A percentile compares a stretch with the other conserved stretches of the same genome.
These are phyloP conservation scores for Acmispon strigosus DNA, from an alignment of 306 rosid genomes.

Conservation along the genomic window DNA sequence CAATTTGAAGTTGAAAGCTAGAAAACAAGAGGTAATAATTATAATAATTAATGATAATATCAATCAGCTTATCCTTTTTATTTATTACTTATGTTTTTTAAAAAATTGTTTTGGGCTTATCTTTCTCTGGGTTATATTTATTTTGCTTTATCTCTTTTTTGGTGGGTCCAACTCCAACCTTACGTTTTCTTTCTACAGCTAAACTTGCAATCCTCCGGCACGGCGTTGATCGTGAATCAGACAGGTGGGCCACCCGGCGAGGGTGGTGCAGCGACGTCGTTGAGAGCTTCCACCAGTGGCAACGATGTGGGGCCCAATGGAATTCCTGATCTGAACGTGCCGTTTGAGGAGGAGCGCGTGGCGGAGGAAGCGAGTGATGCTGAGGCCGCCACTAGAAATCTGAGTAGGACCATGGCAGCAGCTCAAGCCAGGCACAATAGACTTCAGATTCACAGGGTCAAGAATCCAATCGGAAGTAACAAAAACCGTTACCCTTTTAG, in stretches of 20 bases:
- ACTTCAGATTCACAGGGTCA: constrained; percentile 37
- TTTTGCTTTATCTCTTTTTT: not conserved
- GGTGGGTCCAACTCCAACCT: not conserved
- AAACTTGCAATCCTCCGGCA: not conserved
- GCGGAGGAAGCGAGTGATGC: too few species aligned
- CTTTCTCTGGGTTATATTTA: not conserved
- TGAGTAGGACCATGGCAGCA: constrained; percentile 26
- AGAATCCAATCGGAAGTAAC: constrained; percentile 21
- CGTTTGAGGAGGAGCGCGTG: constrained; percentile 2
- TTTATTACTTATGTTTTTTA: not conserved
- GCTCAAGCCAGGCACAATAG: constrained; percentile 48
- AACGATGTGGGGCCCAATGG: constrained; percentile 2
- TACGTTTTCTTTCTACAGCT: constrained; percentile 24
- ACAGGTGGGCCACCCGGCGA: not conserved
- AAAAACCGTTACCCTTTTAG: constrained; percentile 15
- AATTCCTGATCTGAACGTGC: constrained; percentile 48
- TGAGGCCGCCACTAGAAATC: not conserved
- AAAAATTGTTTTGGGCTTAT: not conserved
- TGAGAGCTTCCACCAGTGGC: not conserved
- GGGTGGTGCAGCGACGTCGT: not conserved
- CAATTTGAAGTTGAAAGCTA: constrained; percentile 39
- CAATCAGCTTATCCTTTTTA: not conserved
- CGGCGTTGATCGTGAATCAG: constrained; percentile 1
- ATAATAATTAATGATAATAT: too few species aligned
- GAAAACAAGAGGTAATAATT: constrained; percentile 31